Conservation (phyloP, 345 rosid species). For the Excoecaria cochinchinensis region DNA sequence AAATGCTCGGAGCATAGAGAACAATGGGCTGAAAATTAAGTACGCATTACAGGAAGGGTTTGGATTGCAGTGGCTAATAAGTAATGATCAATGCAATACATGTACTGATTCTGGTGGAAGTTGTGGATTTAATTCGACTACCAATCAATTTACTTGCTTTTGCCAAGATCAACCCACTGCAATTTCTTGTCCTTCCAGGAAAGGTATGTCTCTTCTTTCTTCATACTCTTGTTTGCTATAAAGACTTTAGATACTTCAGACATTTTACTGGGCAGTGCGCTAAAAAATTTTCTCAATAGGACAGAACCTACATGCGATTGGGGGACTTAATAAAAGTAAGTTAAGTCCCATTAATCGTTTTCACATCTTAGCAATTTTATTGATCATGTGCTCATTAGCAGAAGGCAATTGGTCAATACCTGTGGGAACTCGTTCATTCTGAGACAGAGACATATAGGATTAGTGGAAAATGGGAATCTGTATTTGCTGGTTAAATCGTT, state of each 20-base stretch:
- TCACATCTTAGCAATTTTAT: no score
- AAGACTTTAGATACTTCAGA: background rate
- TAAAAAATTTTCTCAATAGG: no score
- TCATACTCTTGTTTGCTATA: background rate
- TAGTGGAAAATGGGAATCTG: no score
- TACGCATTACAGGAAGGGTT: conserved; percentile 23
- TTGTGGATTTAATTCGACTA: conserved; percentile 13
- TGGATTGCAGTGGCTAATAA: conserved; percentile 13
- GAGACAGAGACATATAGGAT: no score
- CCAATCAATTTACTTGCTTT: conserved; percentile 22
- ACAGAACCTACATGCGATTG: no score
- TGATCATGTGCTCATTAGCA: no score
- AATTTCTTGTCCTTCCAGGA: conserved; percentile 12
- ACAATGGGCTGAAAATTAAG: background rate
- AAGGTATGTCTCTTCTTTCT: conserved; percentile 14
- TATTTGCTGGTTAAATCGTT: no score
- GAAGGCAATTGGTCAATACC: no score
- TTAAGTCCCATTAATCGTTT: no score
- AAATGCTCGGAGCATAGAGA: conserved; percentile 14
- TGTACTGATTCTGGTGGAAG: conserved; percentile 15
- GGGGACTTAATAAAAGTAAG: no score
- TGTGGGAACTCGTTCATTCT: no score
- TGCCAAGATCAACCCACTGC: conserved; percentile 21
- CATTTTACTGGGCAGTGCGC: no score
- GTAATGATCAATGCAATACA: conserved; percentile 7